Conservation (phyloP, 257 asterid genomes). For the Lycium barbarum region DNA sequence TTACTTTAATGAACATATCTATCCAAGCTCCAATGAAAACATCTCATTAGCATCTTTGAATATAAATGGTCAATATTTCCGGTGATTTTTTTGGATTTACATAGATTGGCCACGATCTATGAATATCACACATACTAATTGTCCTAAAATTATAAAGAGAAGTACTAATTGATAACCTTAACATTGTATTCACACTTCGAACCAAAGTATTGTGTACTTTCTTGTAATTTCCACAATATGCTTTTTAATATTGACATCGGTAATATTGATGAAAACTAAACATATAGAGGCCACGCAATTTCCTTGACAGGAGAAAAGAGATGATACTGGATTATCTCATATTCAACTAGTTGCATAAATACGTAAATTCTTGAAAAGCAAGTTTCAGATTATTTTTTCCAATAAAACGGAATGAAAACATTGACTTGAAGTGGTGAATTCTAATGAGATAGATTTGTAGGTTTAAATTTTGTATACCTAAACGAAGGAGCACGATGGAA, state of each 20-base stretch:
- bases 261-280: not conserved
- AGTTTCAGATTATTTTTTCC: not conserved
- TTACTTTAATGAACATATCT: not conserved
- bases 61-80: slow-evolving; percentile 5
- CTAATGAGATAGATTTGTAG: not conserved
- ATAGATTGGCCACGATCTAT: not conserved
- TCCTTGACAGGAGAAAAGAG: not conserved
- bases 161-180: not conserved
- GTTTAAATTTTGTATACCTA: too few species aligned
- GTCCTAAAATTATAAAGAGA: not conserved
- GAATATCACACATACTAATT: not conserved
- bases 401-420: slow-evolving; percentile 4
- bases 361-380: not conserved
- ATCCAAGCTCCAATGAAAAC: not conserved
- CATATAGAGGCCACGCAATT: not conserved
- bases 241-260: slow-evolving; percentile 5
- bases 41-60: not conserved
- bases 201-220: not conserved
- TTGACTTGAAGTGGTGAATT: not conserved
- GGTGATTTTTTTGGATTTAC: not conserved
- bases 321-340: not conserved
- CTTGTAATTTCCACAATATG: not conserved
- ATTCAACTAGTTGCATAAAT: not conserved
- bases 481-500: not conserved
- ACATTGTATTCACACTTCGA: not conserved